These are phyloP conservation scores for Polygonum maritimum DNA, from an alignment of 148 eudicot species.

Conservation along the genomic window DNA sequence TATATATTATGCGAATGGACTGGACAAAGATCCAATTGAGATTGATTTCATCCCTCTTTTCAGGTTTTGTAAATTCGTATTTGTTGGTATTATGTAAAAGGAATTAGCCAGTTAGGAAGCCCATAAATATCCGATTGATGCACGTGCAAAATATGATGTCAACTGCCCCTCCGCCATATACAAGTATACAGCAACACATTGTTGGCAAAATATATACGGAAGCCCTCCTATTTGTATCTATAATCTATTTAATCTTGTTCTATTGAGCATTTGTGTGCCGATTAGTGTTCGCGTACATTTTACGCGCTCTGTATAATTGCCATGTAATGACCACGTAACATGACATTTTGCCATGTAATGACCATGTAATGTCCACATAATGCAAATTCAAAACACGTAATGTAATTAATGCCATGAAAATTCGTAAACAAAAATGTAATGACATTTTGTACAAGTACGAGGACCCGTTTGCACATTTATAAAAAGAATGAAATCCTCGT, in stretches of 20 bases:
- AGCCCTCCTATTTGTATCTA: too few relatives aligned
- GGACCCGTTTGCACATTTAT: slow-evolving; percentile 30
- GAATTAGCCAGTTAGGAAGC: slow-evolving; percentile 70
- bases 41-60: slow-evolving; percentile 97
- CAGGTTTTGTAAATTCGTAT: slow-evolving; percentile 40
- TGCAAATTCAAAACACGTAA: too few relatives aligned
- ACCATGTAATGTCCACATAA: too few relatives aligned
- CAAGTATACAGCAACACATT: slow-evolving; percentile 74
- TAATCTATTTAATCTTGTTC: too few relatives aligned
- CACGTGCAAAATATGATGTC: slow-evolving; percentile 62
- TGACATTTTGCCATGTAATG: too few relatives aligned
- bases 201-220: slow-evolving; percentile 76
- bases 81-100: slow-evolving; percentile 30
- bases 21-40: slow-evolving; percentile 70
- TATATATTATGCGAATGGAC: slow-evolving; percentile 74
- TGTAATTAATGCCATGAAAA: too few relatives aligned
- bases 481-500: neutral
- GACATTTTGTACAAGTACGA: too few relatives aligned
- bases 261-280: too few relatives aligned
- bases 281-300: too few relatives aligned
- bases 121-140: slow-evolving; percentile 55
- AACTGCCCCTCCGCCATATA: slow-evolving; percentile 91
- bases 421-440: too few relatives aligned
- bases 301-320: too few relatives aligned
- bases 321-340: too few relatives aligned